Percentiles rank a stretch among this genome's conserved stretches.
Evolutionary conservation across 2,329 filamentous ascomycete species (phyloP).

Genomic region (Claviceps purpurea): DNA sequence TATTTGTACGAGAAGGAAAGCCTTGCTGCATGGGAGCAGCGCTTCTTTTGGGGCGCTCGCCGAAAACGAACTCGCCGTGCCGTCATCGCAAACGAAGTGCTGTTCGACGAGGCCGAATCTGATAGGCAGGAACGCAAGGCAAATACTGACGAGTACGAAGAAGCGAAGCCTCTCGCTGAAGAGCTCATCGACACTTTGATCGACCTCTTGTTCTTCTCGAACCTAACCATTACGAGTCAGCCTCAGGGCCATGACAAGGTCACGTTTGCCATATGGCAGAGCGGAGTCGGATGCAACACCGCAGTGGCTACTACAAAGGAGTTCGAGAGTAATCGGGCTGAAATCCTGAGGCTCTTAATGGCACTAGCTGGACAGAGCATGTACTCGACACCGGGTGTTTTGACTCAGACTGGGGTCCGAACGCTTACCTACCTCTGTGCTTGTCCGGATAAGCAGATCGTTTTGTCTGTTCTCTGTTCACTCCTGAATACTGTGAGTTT

Average conservation of each 20-base stretch:
- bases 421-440: constrained; percentile 82
- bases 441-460: constrained; percentile 79
- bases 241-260: constrained; percentile 64
- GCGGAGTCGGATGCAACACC: constrained; percentile 88
- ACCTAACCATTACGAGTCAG: constrained; percentile 70
- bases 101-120: constrained; percentile 65
- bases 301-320: constrained; percentile 81
- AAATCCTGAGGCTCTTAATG: constrained; percentile 75
- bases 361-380: constrained; percentile 83
- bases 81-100: constrained; percentile 56
- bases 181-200: constrained; percentile 83
- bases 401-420: constrained; percentile 72
- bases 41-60: constrained; percentile 78
- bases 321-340: constrained; percentile 82
- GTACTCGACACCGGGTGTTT: constrained; percentile 69
- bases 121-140: constrained; percentile 33
- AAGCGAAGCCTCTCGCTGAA: constrained; percentile 77
- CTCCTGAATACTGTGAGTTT: constrained; percentile 72
- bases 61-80: constrained; percentile 57
- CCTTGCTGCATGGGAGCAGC: constrained; percentile 74
- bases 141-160: constrained; percentile 55
- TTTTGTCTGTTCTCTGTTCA: constrained; percentile 82
- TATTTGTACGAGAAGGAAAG: constrained; percentile 85
- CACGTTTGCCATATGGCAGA: constrained; percentile 94
- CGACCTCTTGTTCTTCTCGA: constrained; percentile 82